phyloP scores from a whole-genome alignment of 1,284 basidiomycete genomes.

The Somion occarium region DNA sequence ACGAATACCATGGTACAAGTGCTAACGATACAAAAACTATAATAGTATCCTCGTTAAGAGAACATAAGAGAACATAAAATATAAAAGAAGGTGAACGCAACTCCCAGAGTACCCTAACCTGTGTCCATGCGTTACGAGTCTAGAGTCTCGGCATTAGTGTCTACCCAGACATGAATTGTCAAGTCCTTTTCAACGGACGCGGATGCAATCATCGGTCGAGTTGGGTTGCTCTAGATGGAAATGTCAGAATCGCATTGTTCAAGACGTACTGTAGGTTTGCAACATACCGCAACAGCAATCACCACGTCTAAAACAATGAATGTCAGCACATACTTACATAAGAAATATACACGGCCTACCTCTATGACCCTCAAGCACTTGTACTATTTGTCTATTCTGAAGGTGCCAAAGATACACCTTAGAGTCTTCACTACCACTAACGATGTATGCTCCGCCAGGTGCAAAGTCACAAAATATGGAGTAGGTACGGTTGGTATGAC shows the following conservation, averaged over 20 bases:
- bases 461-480: slow-evolving; percentile 65
- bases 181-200: slow-evolving; percentile 83
- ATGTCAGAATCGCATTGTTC: not conserved
- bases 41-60: too few relatives aligned
- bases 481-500: slow-evolving; percentile 79
- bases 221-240: slow-evolving; percentile 61
- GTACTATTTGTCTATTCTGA: slow-evolving; percentile 74
- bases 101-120: not conserved
- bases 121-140: too few relatives aligned
- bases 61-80: not conserved
- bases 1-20: not conserved
- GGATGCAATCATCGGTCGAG: slow-evolving; percentile 69
- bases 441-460: slow-evolving; percentile 57
- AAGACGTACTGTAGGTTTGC: too few relatives aligned
- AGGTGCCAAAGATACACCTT: slow-evolving; percentile 90
- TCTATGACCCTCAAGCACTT: slow-evolving; percentile 75
- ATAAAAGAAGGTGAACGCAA: not conserved
- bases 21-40: not conserved
- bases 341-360: slow-evolving; percentile 38
- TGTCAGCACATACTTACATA: not conserved
- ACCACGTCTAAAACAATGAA: slow-evolving; percentile 54
- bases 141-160: slow-evolving; percentile 20
- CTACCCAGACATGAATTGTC: slow-evolving; percentile 75
- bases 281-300: slow-evolving; percentile 65
- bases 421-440: slow-evolving; percentile 89